Percentiles rank a stretch among this genome's conserved stretches.
Evolutionary conservation across 2,329 filamentous ascomycete genomes (phyloP).

Genomic region (Fusarium devonianum): DNA sequence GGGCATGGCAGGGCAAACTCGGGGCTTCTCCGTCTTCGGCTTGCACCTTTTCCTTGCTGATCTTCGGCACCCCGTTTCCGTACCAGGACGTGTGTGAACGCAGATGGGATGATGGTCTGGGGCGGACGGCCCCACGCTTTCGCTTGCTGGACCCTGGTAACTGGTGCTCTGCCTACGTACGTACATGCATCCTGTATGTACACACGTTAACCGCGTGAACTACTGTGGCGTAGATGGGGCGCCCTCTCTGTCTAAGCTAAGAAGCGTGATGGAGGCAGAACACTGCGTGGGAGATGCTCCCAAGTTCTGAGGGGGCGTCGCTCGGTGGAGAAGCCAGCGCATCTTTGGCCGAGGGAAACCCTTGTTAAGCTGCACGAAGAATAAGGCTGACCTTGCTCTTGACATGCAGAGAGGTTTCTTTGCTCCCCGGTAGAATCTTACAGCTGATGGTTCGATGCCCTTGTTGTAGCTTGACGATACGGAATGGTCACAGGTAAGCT

Average conservation of each 20-base stretch:
- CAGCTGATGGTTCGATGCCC: slow-evolving; percentile 7
- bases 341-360: background rate
- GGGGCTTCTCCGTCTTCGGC: slow-evolving; percentile 23
- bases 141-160: slow-evolving; percentile 10
- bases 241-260: background rate
- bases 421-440: no score
- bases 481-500: background rate
- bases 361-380: background rate
- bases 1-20: slow-evolving; percentile 26
- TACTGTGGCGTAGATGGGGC: background rate
- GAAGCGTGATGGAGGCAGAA: background rate
- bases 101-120: slow-evolving; percentile 9
- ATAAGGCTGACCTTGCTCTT: slow-evolving; percentile 6
- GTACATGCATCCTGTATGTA: no score
- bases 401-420: no score
- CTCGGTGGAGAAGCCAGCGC: background rate
- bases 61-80: slow-evolving; percentile 24
- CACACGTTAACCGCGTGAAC: background rate
- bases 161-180: no score
- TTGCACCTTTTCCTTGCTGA: slow-evolving; percentile 16
- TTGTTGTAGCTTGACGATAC: background rate
- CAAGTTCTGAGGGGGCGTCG: background rate
- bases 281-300: background rate
- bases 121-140: slow-evolving; percentile 29
- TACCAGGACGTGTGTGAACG: slow-evolving; percentile 8